Evolutionary conservation across 2,329 filamentous ascomycete species (phyloP).

Genomic region (Diaporthe destruens): DNA sequence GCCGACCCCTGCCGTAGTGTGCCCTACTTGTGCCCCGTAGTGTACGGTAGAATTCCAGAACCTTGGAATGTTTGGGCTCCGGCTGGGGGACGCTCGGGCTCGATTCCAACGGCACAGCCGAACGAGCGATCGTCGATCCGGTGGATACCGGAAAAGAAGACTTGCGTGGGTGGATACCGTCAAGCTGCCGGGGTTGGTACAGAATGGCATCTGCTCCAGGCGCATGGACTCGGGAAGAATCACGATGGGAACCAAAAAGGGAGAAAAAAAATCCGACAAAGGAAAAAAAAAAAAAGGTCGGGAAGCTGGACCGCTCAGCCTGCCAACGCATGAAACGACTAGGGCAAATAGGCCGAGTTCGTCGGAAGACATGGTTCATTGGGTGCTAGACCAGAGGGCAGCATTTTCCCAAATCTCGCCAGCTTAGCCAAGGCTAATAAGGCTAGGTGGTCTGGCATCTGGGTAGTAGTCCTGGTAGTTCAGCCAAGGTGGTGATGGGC

Average conservation of each 20-base stretch:
- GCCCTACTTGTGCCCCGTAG: background rate
- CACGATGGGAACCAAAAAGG: no score
- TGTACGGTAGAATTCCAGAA: slow-evolving; percentile 22
- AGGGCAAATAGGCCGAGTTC: slow-evolving; percentile 18
- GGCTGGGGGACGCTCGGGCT: slow-evolving; percentile 13
- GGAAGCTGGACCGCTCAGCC: slow-evolving; percentile 16
- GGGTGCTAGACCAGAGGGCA: slow-evolving; percentile 12
- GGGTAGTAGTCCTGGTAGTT: no score
- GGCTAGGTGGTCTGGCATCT: slow-evolving; percentile 8
- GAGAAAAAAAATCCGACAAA: background rate
- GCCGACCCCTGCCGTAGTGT: slow-evolving; percentile 13
- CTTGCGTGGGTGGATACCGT: slow-evolving; percentile 9
- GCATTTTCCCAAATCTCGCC: slow-evolving; percentile 28
- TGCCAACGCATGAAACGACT: slow-evolving; percentile 30
- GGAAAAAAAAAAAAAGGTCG: background rate
- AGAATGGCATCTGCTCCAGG: background rate
- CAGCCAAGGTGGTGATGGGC: slow-evolving; percentile 15
- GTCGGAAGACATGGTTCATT: slow-evolving; percentile 17
- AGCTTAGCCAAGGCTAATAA: slow-evolving; percentile 26
- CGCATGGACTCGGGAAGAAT: slow-evolving; percentile 11
- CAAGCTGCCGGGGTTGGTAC: slow-evolving; percentile 2
- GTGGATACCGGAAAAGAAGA: slow-evolving; percentile 26
- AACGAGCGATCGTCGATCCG: slow-evolving; percentile 29
- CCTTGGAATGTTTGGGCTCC: slow-evolving; percentile 28
- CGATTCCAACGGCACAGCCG: slow-evolving; percentile 29